These are phyloP conservation scores for Lasiosphaeris hirsuta DNA, from an alignment of 495 filamentous ascomycete species.

Conservation along the genomic window DNA sequence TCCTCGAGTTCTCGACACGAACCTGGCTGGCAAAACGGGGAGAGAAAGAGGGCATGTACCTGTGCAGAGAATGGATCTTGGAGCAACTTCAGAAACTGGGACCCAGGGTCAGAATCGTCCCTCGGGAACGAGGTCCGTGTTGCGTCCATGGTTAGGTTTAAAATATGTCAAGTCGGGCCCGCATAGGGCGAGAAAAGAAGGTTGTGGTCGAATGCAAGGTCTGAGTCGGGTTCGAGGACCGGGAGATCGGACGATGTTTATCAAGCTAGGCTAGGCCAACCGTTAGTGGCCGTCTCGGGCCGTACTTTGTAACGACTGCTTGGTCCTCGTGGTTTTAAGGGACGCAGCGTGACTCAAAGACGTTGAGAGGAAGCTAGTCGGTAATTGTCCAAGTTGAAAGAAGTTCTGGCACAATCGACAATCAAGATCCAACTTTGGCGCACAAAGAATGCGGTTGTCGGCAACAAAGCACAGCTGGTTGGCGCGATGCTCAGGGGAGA, in stretches of 20 bases:
- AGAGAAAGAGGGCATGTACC: constrained; percentile 23
- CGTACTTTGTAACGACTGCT: not conserved
- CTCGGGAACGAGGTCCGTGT: constrained; percentile 19
- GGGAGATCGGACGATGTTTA: not conserved
- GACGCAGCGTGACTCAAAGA: no score
- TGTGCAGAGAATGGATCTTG: constrained; percentile 47
- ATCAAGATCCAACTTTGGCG: not conserved
- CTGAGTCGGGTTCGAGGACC: not conserved
- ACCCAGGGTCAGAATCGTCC: constrained; percentile 25
- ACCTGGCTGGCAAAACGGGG: no score
- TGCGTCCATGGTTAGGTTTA: constrained; percentile 14
- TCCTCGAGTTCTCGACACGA: no score
- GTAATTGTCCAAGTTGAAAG: not conserved
- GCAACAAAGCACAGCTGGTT: not conserved
- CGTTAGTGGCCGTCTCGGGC: not conserved
- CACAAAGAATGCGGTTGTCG: not conserved
- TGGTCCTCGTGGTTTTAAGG: not conserved
- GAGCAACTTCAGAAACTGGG: constrained; percentile 42
- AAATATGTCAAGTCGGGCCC: constrained; percentile 2
- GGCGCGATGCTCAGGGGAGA: not conserved
- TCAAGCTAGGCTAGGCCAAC: not conserved
- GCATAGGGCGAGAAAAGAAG: constrained; percentile 9
- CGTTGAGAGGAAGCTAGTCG: no score
- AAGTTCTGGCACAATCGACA: not conserved
- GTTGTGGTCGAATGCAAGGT: constrained; percentile 7